Evolutionary conservation across 1,139 yeast genomes (phyloP), one percentile per base, ranked within the genome.

Genomic region (Geotrichum cucujoidarum): DNA sequence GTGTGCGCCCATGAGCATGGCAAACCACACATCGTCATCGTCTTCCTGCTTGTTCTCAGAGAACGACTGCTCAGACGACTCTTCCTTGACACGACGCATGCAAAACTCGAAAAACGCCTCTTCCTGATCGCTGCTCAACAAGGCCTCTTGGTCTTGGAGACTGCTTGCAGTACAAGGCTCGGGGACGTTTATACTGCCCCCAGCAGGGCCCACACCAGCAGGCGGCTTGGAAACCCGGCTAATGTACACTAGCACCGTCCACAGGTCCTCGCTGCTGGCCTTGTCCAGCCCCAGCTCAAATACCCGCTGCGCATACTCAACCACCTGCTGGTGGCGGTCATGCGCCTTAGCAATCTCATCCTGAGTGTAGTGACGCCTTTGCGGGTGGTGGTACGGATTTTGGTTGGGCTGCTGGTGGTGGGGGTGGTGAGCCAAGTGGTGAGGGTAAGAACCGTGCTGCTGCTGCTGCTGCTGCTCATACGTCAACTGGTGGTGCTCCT

Each of bases 1-100:
- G 20, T 46, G 41, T 7, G 44, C 39, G 2, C 53, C 58, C 18
- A 56, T 48, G 18, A 55, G 47, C 14, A 56, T 20, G n/a, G 56
- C 52, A 3, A 54, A 45, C 33, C 40, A 34, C 31, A 39, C n/a
- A 17, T 22, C 38, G 10, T 6, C 27, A 24, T 24, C 10, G 27
- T 10, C 27, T 6, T 10, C 27, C 27, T 24, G 8, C 8, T 24
- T 24, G 27, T 10, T 10, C 10, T 24, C 27, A 24, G n/a, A n/a
- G n/a, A n/a, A n/a, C 10, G 8, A 24, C 10, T 24, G 27, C 27
- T 24, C 27, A 6, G 27, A 10, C 10, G 8, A 10, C 27, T 24
- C 8, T 10, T 24, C 8, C 10, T 24, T 6, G 27, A 13, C 20
- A 11, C 30, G 33, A 4, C 30, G 22, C 6, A 32, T 35, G 6